Conservation (phyloP, 192 early-diverging fungal genomes). For the Coemansia sp. region DNA sequence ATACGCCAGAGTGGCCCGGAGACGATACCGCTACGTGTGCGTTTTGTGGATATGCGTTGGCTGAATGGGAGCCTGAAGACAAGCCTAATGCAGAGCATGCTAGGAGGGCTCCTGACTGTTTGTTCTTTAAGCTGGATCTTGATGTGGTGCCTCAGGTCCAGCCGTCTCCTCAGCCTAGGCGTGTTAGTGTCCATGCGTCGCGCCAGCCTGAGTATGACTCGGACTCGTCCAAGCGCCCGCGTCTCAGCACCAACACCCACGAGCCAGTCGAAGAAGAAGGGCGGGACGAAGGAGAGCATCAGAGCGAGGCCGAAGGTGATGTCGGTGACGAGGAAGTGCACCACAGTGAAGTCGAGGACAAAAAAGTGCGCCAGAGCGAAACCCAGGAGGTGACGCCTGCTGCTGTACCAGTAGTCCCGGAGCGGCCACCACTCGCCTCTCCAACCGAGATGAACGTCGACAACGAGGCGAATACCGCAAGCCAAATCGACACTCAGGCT, state of each 20-base stretch:
- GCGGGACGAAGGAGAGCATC: background rate
- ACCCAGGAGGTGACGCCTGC: background rate
- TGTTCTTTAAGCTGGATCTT: slow-evolving; percentile 43
- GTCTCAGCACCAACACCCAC: slow-evolving; percentile 13
- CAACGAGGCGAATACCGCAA: background rate
- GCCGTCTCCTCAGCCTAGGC: slow-evolving; percentile 9
- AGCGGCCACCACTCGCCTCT: slow-evolving; percentile 1
- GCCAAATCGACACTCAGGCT: slow-evolving; percentile 16
- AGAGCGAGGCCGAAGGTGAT: background rate
- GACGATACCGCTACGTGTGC: slow-evolving; percentile 53
- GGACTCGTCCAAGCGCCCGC: slow-evolving; percentile 34
- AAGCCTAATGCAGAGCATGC: slow-evolving; percentile 52
- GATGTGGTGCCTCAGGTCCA: slow-evolving; percentile 10
- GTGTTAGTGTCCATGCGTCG: slow-evolving; percentile 15
- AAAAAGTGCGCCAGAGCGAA: background rate
- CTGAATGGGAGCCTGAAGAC: slow-evolving; percentile 55
- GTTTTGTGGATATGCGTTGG: slow-evolving; percentile 54
- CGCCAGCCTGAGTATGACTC: slow-evolving; percentile 9
- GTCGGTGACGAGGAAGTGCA: background rate
- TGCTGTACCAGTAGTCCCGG: slow-evolving; percentile 1
- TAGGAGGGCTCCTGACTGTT: slow-evolving; percentile 41
- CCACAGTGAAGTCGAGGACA: background rate
- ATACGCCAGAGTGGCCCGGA: slow-evolving; percentile 42
- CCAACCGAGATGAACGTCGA: slow-evolving; percentile 25
- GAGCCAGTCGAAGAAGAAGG: background rate